These are phyloP conservation scores for Xylariaceae sp. DNA, from an alignment of 2,329 filamentous ascomycete species.

Conservation along the genomic window DNA sequence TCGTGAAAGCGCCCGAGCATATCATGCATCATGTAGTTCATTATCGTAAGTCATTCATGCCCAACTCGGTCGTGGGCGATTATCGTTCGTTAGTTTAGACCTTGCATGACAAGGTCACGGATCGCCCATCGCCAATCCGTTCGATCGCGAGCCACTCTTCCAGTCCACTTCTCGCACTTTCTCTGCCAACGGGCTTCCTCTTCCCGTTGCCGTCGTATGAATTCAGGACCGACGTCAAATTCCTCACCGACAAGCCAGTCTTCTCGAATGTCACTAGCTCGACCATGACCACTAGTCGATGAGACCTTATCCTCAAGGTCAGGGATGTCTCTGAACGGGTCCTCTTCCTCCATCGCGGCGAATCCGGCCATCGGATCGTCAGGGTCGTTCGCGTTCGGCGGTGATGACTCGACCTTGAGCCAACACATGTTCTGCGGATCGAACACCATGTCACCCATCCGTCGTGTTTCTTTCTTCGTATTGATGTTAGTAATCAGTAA, in stretches of 20 bases:
- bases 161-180: slow-evolving; percentile 83
- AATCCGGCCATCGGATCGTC: slow-evolving; percentile 58
- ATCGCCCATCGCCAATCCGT: slow-evolving; percentile 75
- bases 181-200: slow-evolving; percentile 89
- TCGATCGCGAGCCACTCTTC: slow-evolving; percentile 48
- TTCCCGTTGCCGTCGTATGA: slow-evolving; percentile 79
- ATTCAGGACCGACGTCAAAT: slow-evolving; percentile 94
- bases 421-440: slow-evolving; percentile 97
- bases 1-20: slow-evolving; percentile 2
- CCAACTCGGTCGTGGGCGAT: slow-evolving; percentile 1
- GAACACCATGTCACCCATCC: slow-evolving; percentile 97
- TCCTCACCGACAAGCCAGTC: slow-evolving; percentile 90
- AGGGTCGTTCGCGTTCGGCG: slow-evolving; percentile 42
- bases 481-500: slow-evolving; percentile 91
- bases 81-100: slow-evolving; percentile 1
- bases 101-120: slow-evolving; percentile 49
- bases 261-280: slow-evolving; percentile 59
- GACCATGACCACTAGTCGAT: slow-evolving; percentile 43
- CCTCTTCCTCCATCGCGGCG: slow-evolving; percentile 75
- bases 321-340: slow-evolving; percentile 91
- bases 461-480: slow-evolving; percentile 77
- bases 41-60: slow-evolving; percentile 13
- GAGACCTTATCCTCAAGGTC: slow-evolving; percentile 71
- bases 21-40: slow-evolving; percentile 14
- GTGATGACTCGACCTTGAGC: slow-evolving; percentile 66